A percentile compares a stretch with the other conserved stretches of the same genome.
Evolutionary conservation across 2,329 filamentous ascomycete genomes (phyloP).

Genomic region (Fusarium sp.): DNA sequence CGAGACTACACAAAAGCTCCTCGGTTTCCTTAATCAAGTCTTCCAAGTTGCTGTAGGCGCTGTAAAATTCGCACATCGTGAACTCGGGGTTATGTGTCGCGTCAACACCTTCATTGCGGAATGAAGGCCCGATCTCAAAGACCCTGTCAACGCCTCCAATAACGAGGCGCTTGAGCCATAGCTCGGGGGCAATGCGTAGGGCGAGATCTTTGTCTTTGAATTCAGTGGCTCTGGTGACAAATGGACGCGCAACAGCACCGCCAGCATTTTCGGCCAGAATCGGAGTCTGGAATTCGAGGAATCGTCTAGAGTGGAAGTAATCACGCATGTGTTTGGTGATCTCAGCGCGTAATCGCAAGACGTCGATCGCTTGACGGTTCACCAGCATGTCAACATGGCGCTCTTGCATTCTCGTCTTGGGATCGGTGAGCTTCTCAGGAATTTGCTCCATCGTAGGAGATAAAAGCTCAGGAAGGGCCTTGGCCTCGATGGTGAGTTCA

Average conservation of each 20-base stretch:
- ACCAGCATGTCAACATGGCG: constrained; percentile 91
- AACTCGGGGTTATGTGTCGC: constrained; percentile 97
- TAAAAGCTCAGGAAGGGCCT: constrained; percentile 77
- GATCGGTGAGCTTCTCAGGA: constrained; percentile 78
- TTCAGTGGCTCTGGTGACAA: constrained; percentile 84
- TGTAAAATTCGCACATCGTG: constrained; percentile 97
- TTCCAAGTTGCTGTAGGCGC: constrained; percentile 83
- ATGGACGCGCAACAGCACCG: constrained; percentile 90
- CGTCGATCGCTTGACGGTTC: constrained; percentile 76
- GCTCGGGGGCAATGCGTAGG: constrained; percentile 90
- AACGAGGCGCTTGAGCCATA: constrained; percentile 94
- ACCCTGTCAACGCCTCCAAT: constrained; percentile 90
- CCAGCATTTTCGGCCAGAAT: constrained; percentile 86
- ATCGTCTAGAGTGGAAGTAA: constrained; percentile 79
- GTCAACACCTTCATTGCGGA: constrained; percentile 94
- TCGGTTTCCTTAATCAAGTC: constrained; percentile 85
- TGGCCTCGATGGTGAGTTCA: constrained; percentile 81
- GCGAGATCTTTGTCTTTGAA: constrained; percentile 80
- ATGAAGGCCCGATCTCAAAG: constrained; percentile 93
- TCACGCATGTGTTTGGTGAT: constrained; percentile 82
- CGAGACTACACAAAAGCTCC: constrained; percentile 74
- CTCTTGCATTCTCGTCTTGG: constrained; percentile 80
- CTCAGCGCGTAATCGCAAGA: constrained; percentile 79
- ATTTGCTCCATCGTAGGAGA: constrained; percentile 85
- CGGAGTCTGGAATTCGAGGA: constrained; percentile 92